phyloP scores from a whole-genome alignment of 225 moss, liverwort and hornwort species.

The Lunularia cruciata region DNA sequence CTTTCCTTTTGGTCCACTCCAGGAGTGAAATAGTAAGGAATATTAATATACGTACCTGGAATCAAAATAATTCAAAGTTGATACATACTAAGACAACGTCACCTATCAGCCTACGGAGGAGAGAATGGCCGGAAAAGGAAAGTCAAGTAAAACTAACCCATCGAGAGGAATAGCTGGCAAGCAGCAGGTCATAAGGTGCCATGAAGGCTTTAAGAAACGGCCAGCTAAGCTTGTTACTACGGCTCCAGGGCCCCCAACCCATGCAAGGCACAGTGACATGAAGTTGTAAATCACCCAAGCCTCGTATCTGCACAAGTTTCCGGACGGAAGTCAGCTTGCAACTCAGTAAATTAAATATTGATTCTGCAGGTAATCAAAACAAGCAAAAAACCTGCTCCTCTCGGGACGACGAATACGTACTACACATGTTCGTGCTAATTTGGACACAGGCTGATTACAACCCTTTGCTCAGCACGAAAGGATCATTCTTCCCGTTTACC shows the following conservation, averaged over 20 bases:
- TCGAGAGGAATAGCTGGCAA: constrained; percentile 81
- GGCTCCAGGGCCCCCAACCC: constrained; percentile 83
- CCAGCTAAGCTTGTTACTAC: constrained; percentile 82
- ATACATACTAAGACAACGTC: too few species aligned
- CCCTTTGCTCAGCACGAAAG: too few species aligned
- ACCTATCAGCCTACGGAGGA: too few species aligned
- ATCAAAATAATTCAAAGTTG: too few species aligned
- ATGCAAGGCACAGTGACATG: constrained; percentile 83
- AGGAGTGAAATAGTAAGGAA: too few species aligned
- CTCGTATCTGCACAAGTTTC: constrained; percentile 63
- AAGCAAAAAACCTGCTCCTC: too few species aligned
- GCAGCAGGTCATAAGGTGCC: constrained; percentile 95
- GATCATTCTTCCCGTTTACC: too few species aligned
- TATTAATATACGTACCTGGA: too few species aligned
- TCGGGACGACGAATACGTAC: too few species aligned
- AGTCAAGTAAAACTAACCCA: constrained; percentile 53
- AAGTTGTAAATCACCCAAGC: constrained; percentile 99
- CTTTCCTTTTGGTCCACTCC: too few species aligned
- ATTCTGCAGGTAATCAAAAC: not conserved
- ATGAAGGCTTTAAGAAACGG: constrained; percentile 73
- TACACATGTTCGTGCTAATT: too few species aligned
- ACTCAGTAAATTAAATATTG: not conserved
- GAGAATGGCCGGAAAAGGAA: not conserved
- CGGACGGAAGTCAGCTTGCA: not conserved
- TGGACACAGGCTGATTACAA: too few species aligned